These are phyloP conservation scores for Salinomyces thailandicus DNA, from an alignment of 2,329 filamentous ascomycete species.

Conservation along the genomic window DNA sequence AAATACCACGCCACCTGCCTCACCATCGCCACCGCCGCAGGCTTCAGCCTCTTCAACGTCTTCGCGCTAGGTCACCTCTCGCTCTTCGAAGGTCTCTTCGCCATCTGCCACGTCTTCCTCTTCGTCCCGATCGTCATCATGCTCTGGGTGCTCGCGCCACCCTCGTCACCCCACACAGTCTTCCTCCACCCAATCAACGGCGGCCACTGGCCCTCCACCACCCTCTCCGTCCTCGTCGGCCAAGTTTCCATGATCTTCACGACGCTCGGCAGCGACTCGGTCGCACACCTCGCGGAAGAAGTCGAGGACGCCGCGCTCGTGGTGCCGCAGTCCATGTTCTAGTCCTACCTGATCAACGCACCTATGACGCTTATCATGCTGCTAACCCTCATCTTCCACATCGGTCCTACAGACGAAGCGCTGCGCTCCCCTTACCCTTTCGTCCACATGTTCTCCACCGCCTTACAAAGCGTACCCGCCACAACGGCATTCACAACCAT, in stretches of 20 bases:
- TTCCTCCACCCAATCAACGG: constrained; percentile 30
- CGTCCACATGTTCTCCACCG: constrained; percentile 26
- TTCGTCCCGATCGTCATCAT: constrained; percentile 24
- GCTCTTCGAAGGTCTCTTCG: constrained; percentile 22
- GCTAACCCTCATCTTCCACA: constrained; percentile 27
- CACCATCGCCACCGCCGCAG: constrained; percentile 14
- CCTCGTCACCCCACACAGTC: constrained; percentile 6
- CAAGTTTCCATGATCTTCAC: constrained; percentile 27
- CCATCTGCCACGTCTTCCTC: constrained; percentile 24
- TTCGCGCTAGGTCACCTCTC: constrained; percentile 21
- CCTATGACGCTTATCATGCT: constrained; percentile 20
- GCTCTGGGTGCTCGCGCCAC: constrained; percentile 12
- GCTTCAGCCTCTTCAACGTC: constrained; percentile 20
- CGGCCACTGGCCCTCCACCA: constrained; percentile 30
- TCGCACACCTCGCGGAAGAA: constrained; percentile 36
- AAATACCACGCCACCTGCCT: constrained; percentile 18
- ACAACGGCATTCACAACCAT: constrained; percentile 24
- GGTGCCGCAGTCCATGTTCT: constrained; percentile 33
- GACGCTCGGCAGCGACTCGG: constrained; percentile 26
- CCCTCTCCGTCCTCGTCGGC: constrained; percentile 30
- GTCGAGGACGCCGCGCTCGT: constrained; percentile 32
- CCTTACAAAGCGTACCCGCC: constrained; percentile 18
- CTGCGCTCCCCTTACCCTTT: constrained; percentile 21
- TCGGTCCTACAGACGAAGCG: constrained; percentile 24
- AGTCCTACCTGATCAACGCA: constrained; percentile 28